These are phyloP conservation scores for Yamadazyma sp. DNA, from an alignment of 805 yeast genomes.

Conservation along the genomic window DNA sequence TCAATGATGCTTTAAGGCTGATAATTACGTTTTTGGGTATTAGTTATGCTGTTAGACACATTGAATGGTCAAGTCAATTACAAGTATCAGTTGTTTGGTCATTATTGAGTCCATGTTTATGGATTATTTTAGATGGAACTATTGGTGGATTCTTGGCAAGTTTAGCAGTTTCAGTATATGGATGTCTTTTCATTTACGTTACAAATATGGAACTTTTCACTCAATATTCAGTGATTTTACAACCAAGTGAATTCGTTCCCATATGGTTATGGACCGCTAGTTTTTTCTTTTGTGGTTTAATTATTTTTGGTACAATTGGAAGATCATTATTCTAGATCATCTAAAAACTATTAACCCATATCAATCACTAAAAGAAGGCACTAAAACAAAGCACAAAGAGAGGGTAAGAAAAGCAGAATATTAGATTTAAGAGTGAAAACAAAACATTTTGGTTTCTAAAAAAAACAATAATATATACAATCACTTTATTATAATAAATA, in stretches of 20 bases:
- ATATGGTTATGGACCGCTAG: slow-evolving; percentile 55
- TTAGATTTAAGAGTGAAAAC: too few relatives aligned
- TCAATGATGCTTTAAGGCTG: slow-evolving; percentile 39
- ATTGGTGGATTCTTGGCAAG: slow-evolving; percentile 47
- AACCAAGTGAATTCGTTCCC: slow-evolving; percentile 32
- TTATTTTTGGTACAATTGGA: slow-evolving; percentile 69
- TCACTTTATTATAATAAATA: too few relatives aligned
- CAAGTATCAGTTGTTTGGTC: slow-evolving; percentile 68
- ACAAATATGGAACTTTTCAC: slow-evolving; percentile 21
- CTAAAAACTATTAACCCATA: neutral
- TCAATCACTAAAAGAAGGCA: too few relatives aligned
- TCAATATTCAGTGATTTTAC: slow-evolving; percentile 4
- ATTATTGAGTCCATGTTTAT: slow-evolving; percentile 58
- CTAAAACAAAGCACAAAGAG: too few relatives aligned
- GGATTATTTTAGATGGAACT: slow-evolving; percentile 65
- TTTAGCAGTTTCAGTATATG: slow-evolving; percentile 26
- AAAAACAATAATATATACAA: too few relatives aligned
- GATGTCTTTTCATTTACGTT: slow-evolving; percentile 28
- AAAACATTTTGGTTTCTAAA: too few relatives aligned
- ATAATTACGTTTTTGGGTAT: slow-evolving; percentile 67
- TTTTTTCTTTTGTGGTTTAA: slow-evolving; percentile 62
- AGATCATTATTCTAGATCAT: slow-evolving; percentile 41
- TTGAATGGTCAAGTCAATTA: slow-evolving; percentile 64
- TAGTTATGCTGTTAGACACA: slow-evolving; percentile 63
- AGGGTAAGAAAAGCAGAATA: too few relatives aligned